Evolutionary conservation across 805 yeast genomes (phyloP), one percentile per base, ranked within the genome.

Genomic region (Priceomyces melissophilus): DNA sequence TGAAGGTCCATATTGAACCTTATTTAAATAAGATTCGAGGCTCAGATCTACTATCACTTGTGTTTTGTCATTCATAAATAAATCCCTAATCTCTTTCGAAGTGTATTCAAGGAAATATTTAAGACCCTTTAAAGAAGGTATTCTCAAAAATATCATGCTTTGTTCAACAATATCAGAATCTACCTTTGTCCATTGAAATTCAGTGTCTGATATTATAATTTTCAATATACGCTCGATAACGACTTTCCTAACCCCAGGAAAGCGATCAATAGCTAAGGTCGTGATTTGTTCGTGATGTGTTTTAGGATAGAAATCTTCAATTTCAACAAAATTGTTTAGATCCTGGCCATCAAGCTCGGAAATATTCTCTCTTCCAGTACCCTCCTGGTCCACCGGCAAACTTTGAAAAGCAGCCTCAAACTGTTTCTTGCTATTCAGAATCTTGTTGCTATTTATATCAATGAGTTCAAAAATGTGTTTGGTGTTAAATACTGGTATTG

Each of bases 231-330:
- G 62, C 42, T 71, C 76, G 15, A 69, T 50, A 1, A 58, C 50
- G 1, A 44, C 41, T 31, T 51, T 50, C 26, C 54, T 49, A 3
- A 70, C 44, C 10, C 55, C 58, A 5, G 67, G 69, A 39, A 73
- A 60, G 30, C 63, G 63, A 16, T 55, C 51, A 10, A 72, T 44
- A 4, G 61, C 49, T 2, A 69, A 52, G 3, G 65, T 60, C 35
- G 54, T 48, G 4, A 69, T 40, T 41, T 73, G 75, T 28, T 68
- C 60, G 32, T 60, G 54, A 30, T 67, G 52, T 32, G 59, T 67
- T 1, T 42, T 38, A 0, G 75, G 73, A 3, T 39, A 42, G 28
- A 73, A 60, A 3, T 38, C 35, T 4, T 52, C 53, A 10, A 71
- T 52, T 2, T 55, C 62, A 4, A 59, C 52, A 39, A 46, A 63